Evolutionary conservation across 2,329 filamentous ascomycete species (phyloP).

Genomic region (Amauroascus verrucosus): DNA sequence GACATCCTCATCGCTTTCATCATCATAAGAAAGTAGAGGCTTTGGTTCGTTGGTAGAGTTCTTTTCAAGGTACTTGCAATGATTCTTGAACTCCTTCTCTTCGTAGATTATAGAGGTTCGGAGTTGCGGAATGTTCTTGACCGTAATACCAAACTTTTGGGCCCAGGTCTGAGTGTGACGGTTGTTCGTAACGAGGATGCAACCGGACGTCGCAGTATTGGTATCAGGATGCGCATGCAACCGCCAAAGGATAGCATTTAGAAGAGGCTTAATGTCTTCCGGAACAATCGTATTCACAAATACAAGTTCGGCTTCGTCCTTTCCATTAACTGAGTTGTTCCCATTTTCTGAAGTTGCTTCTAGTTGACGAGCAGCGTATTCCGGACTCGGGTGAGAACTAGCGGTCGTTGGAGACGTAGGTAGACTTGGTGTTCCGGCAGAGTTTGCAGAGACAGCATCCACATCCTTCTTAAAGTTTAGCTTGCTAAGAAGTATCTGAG

Average conservation of each 20-base stretch:
- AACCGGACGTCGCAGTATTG: conserved; percentile 28
- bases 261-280: conserved; percentile 31
- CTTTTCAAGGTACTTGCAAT: conserved; percentile 38
- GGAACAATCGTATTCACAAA: conserved; percentile 28
- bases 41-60: conserved; percentile 33
- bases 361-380: conserved; percentile 27
- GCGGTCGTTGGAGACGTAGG: conserved; percentile 36
- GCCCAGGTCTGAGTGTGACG: conserved; percentile 36
- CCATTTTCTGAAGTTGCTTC: conserved; percentile 11
- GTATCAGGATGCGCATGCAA: conserved; percentile 28
- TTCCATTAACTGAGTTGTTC: conserved; percentile 18
- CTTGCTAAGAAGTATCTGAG: conserved; percentile 40
- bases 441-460: conserved; percentile 32
- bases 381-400: conserved; percentile 38
- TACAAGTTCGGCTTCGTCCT: conserved; percentile 18
- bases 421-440: conserved; percentile 34
- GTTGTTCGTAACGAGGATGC: conserved; percentile 38
- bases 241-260: conserved; percentile 39
- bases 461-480: conserved; percentile 38
- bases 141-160: conserved; percentile 39
- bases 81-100: conserved; percentile 37
- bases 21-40: conserved; percentile 37
- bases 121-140: conserved; percentile 41
- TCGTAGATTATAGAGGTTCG: conserved; percentile 40
- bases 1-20: conserved; percentile 41